Evolutionary conservation across 257 asterid genomes (phyloP).

Genomic region (Nicotiana tabacum): DNA sequence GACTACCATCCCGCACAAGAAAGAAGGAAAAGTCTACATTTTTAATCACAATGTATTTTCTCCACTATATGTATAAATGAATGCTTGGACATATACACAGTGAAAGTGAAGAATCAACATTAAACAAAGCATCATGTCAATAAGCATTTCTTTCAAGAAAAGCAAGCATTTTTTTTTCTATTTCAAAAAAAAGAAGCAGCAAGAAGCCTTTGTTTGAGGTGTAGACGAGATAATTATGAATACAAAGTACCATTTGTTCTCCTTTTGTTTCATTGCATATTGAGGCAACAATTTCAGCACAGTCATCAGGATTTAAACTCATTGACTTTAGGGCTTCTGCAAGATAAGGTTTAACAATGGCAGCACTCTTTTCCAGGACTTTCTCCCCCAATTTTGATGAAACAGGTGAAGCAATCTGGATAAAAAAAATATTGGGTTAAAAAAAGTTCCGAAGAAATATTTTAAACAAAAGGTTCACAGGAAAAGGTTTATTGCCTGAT

Average conservation of each 20-base stretch:
- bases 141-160: not conserved
- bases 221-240: constrained; percentile 11
- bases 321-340: constrained; percentile 30
- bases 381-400: constrained; percentile 53
- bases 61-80: not conserved
- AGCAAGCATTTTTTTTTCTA: not conserved
- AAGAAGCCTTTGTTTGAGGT: not conserved
- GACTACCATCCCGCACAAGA: not conserved
- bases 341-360: constrained; percentile 31
- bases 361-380: constrained; percentile 43
- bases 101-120: not conserved
- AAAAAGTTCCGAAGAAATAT: constrained; percentile 3
- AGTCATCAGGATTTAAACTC: constrained; percentile 36
- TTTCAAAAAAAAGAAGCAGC: too few relatives aligned
- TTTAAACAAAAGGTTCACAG: not conserved
- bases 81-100: not conserved
- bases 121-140: not conserved
- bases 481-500: constrained; percentile 21
- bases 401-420: constrained; percentile 38
- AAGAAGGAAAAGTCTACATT: not conserved
- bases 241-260: constrained; percentile 29
- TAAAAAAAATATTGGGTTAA: constrained; percentile 12
- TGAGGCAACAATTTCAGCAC: constrained; percentile 34
- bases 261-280: constrained; percentile 29
- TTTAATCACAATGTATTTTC: not conserved